Conservation (phyloP, 129 eudicot species). For the Chrysanthemum lavandulifolium region DNA sequence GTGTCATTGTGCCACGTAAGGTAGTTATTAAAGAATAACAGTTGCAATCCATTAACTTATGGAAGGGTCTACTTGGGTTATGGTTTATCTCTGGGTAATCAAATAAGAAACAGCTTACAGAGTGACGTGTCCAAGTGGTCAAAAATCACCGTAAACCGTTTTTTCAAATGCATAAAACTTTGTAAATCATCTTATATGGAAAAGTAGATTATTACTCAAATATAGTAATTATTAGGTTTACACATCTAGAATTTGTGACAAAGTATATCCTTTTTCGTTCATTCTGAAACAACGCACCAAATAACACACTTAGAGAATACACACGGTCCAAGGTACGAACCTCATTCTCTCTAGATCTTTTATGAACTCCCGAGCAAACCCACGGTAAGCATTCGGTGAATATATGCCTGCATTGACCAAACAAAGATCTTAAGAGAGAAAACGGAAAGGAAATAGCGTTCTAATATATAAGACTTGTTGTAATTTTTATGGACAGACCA, state of each 20-base stretch:
- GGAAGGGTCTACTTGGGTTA: background rate
- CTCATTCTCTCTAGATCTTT: slow-evolving; percentile 94
- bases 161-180: too few species aligned
- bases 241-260: too few species aligned
- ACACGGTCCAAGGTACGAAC: slow-evolving; percentile 32
- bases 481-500: background rate
- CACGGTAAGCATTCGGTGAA: slow-evolving; percentile 98
- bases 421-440: background rate
- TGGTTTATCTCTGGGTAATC: background rate
- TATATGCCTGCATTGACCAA: slow-evolving; percentile 67
- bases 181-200: background rate
- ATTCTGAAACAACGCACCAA: slow-evolving; percentile 3
- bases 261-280: background rate
- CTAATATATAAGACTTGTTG: background rate
- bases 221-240: too few species aligned
- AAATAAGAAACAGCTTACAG: background rate
- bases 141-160: too few species aligned
- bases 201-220: background rate
- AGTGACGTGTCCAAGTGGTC: background rate
- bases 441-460: background rate
- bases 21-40: background rate
- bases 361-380: slow-evolving; percentile 98
- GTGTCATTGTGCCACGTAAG: background rate
- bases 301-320: background rate
- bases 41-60: background rate